Evolutionary conservation across 306 rosid species (phyloP), one percentile per base, ranked within the genome.

Genomic region (Cajanus cajan): DNA sequence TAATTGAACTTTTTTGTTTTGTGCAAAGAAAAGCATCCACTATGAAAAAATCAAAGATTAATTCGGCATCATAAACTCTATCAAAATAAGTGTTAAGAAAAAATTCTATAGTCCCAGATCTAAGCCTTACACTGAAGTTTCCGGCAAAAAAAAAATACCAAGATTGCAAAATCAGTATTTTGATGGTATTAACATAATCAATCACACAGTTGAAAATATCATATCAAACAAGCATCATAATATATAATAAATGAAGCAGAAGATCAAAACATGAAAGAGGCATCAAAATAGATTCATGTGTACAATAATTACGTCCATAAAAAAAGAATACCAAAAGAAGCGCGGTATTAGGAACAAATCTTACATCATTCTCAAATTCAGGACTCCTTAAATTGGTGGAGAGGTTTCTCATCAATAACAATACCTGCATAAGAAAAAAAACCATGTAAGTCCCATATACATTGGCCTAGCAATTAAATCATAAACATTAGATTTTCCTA

Each of bases 401-500:
- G 10, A 73, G 68, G 61, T 90, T 90, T 78, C 68, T 87, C 97
- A 92, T 92, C 86, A 92, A 82, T 61, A 83, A 40, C 80, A 87
- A 72, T 37, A 81, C 89, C 97, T 90, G 86, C 21, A 34, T 82
- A 78, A 80, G 7, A 63, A 13, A 31, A 54, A 16, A 21, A 3
- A 68, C 28, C 50, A 71, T 0, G 39, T 50, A 71, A 68, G 18
- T 58, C 18, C 65, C 12, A n/a, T 3, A 6, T 24, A 2, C 36
- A 14, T n/a, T 21, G 15, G 15, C 4, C 54, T 25, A 21, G 31
- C 41, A 54, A 24, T 37, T 16, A 25, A 50, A 34, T 67, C 8
- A 78, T 58, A 75, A 66, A 28, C 14, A 52, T 41, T 65, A 16
- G 13, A 43, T 14, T 34, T 9, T 31, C 24, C 28, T 68, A 37